Conservation (phyloP, 345 rosid genomes). For the Gossypium raimondii region DNA sequence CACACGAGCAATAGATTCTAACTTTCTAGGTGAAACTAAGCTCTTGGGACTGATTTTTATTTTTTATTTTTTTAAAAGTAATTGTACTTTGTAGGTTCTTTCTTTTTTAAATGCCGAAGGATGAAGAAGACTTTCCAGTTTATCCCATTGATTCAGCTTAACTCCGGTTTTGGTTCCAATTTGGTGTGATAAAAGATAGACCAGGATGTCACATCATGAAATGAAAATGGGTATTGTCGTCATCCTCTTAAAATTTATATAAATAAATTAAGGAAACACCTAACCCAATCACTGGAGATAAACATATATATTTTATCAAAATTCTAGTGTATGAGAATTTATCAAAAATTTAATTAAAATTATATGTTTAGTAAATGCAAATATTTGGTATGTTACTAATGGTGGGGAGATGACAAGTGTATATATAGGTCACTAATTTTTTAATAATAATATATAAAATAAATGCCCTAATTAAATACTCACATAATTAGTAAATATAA, state of each 20-base stretch:
- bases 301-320: too few species aligned
- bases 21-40: neutral
- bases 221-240: neutral
- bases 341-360: too few species aligned
- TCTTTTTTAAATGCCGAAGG: neutral
- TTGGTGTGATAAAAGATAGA: neutral
- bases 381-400: too few species aligned
- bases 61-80: neutral
- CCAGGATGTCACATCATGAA: slow-evolving; percentile 5
- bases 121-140: neutral
- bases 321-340: too few species aligned
- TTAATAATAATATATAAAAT: too few species aligned
- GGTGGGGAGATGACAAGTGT: too few species aligned
- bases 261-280: neutral
- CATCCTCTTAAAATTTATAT: neutral
- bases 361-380: too few species aligned
- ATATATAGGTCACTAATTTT: too few species aligned
- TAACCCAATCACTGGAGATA: neutral
- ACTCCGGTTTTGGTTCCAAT: neutral
- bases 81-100: neutral
- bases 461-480: too few species aligned
- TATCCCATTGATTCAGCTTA: neutral
- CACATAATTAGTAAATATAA: too few species aligned
- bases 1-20: neutral
- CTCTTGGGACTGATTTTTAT: neutral